Percentiles rank a stretch among this genome's conserved stretches.
These are phyloP conservation scores for Phyllostachys edulis DNA, from an alignment of 176 grass and related monocot genomes.

Conservation along the genomic window DNA sequence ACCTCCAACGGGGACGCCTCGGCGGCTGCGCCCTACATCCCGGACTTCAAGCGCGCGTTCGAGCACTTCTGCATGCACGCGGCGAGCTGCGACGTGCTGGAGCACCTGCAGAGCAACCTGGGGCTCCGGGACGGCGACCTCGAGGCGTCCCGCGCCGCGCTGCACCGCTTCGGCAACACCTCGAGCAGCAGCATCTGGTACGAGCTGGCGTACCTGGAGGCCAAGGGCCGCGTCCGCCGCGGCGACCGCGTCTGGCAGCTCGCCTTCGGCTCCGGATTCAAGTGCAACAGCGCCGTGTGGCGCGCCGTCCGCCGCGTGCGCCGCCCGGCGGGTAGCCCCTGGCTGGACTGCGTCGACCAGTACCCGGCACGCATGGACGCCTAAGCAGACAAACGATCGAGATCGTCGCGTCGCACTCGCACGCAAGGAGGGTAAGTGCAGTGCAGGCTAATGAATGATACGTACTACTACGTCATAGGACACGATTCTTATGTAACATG, in stretches of 20 bases:
- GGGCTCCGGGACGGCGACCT: slow-evolving; percentile 65
- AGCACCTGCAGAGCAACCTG: slow-evolving; percentile 88
- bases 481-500: neutral
- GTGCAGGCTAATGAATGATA: neutral
- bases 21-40: slow-evolving; percentile 73
- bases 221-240: slow-evolving; percentile 75
- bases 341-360: slow-evolving; percentile 75
- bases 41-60: slow-evolving; percentile 96
- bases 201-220: slow-evolving; percentile 87
- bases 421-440: neutral
- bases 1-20: neutral
- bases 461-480: neutral
- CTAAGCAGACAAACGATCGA: neutral
- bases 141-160: slow-evolving; percentile 84
- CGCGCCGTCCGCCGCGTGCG: slow-evolving; percentile 68
- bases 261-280: slow-evolving; percentile 97
- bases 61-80: slow-evolving; percentile 99
- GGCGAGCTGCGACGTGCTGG: slow-evolving; percentile 86
- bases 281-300: slow-evolving; percentile 99
- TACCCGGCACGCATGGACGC: slow-evolving; percentile 60
- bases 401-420: neutral
- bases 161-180: slow-evolving; percentile 96
- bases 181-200: slow-evolving; percentile 99
- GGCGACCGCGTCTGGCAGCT: slow-evolving; percentile 99
- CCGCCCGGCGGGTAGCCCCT: slow-evolving; percentile 68